Base-by-base conservation (phyloP, 2,329 filamentous ascomycete genomes). In the Chaetothyriales sp. region DNA sequence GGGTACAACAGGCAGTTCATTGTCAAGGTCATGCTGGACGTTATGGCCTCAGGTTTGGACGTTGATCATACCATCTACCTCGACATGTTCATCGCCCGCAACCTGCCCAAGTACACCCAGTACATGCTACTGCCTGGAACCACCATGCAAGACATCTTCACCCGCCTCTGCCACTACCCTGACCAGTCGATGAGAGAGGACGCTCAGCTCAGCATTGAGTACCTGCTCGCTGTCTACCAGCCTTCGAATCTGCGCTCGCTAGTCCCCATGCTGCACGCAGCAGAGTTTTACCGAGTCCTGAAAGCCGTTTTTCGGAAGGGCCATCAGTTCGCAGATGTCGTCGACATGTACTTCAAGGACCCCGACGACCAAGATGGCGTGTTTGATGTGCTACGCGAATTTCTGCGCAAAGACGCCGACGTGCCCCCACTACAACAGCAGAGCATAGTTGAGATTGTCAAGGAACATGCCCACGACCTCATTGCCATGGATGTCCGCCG, bases 11-110 rank as follows among this genome's bases (percentile, higher is more conserved):
- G 92, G 33, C 92, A 98, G 67, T 95, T 94, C 62, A 81, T 98
- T 54, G 78, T 95, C 58, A 90, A 86, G 46, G 94, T 95, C 52
- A 71, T 98, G 53, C 76, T 94, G 9, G 89, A 95, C 65, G 83
- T 95, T 25, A 94, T 98, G 87, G 85, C 82, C 48, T 71, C 80
- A 0, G 73, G 77, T 3, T 97, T 95, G 67, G 78, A 81, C 0
- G 69, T 82, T 0, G 80, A 85, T 55, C 89, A 97, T 63, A 89
- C 86, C 10, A 86, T 98, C 51, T 98, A 95, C 67, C 77, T 98
- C 45, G 89, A 98, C 68, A 98, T 98, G 89, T 98, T 98, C 64
- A 85, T 98, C 64, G 90, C 92, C 18, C 82, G 92, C 51, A 98
- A 95, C 64, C 71, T 98, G 48, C 87, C 94, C 2, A 98, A 98